phyloP scores from a whole-genome alignment of 1,284 basidiomycete genomes.

The Boletus semigastroideus region DNA sequence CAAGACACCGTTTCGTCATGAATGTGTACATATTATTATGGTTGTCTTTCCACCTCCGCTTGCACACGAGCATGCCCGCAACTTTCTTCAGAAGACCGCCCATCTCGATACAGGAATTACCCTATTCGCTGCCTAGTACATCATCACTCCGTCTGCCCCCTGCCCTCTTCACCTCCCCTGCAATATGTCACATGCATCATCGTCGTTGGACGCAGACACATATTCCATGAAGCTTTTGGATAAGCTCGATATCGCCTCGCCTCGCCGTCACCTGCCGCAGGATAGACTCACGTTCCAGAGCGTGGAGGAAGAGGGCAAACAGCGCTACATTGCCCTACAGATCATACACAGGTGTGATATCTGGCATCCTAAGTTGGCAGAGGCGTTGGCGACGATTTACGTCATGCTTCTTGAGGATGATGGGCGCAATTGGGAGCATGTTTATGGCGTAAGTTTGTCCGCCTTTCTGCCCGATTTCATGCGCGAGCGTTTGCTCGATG shows the following conservation, averaged over 20 bases:
- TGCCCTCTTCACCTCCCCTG: slow-evolving; percentile 35
- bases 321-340: slow-evolving; percentile 43
- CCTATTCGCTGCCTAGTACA: slow-evolving; percentile 27
- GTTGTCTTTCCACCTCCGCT: slow-evolving; percentile 16
- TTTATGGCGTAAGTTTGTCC: slow-evolving; percentile 46
- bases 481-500: slow-evolving; percentile 38
- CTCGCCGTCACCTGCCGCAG: slow-evolving; percentile 35
- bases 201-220: slow-evolving; percentile 23
- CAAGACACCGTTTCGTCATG: slow-evolving; percentile 30
- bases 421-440: slow-evolving; percentile 52
- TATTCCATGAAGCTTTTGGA: slow-evolving; percentile 40
- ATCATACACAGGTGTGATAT: slow-evolving; percentile 39
- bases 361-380: slow-evolving; percentile 37
- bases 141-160: slow-evolving; percentile 36
- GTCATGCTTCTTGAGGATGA: slow-evolving; percentile 61
- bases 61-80: slow-evolving; percentile 21
- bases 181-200: slow-evolving; percentile 32
- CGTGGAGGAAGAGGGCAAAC: slow-evolving; percentile 39
- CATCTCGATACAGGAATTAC: slow-evolving; percentile 38
- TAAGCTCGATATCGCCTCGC: slow-evolving; percentile 42
- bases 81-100: slow-evolving; percentile 32
- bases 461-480: slow-evolving; percentile 43
- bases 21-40: slow-evolving; percentile 28
- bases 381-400: slow-evolving; percentile 57
- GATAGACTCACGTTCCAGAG: slow-evolving; percentile 19